A percentile compares a stretch with the other conserved stretches of the same genome.
These are phyloP conservation scores for Favolaschia claudopus DNA, from an alignment of 768 basidiomycete genomes.

Conservation along the genomic window DNA sequence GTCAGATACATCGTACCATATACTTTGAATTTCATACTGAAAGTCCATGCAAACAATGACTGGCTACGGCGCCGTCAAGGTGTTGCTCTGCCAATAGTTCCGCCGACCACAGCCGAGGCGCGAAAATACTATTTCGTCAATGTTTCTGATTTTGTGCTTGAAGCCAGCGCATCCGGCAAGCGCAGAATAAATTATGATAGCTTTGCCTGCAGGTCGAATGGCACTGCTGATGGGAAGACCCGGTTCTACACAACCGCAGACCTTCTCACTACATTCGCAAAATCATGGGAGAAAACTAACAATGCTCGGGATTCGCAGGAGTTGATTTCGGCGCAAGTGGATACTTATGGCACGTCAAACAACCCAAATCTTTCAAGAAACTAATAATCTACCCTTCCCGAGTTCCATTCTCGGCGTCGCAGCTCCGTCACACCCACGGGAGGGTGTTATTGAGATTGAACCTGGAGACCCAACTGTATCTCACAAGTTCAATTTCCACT, in stretches of 20 bases:
- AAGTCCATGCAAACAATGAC: conserved; percentile 24
- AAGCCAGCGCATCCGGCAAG: neutral
- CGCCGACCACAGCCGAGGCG: conserved; percentile 30
- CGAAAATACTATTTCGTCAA: conserved; percentile 5
- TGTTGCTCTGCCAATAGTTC: conserved; percentile 30
- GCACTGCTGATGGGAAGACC: conserved; percentile 31
- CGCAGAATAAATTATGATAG: conserved; percentile 25
- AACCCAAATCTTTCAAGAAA: no score
- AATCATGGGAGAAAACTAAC: conserved; percentile 31
- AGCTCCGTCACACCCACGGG: no score
- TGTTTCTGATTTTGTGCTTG: neutral
- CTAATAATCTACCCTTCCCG: no score
- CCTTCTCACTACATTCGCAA: conserved; percentile 32
- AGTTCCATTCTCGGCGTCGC: no score
- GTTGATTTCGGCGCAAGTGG: conserved; percentile 21
- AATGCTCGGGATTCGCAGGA: conserved; percentile 34
- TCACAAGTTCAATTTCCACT: no score
- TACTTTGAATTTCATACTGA: neutral
- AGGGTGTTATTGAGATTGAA: no score
- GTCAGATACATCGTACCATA: conserved; percentile 15
- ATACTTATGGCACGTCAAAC: no score
- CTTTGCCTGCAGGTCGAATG: conserved; percentile 33
- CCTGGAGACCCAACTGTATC: no score
- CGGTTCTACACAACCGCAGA: conserved; percentile 34
- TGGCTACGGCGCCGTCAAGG: conserved; percentile 33